A percentile compares a stretch with the other conserved stretches of the same genome.
phyloP scores from a whole-genome alignment of 352 stramenopile genomes.

The Globisporangium nunn region DNA sequence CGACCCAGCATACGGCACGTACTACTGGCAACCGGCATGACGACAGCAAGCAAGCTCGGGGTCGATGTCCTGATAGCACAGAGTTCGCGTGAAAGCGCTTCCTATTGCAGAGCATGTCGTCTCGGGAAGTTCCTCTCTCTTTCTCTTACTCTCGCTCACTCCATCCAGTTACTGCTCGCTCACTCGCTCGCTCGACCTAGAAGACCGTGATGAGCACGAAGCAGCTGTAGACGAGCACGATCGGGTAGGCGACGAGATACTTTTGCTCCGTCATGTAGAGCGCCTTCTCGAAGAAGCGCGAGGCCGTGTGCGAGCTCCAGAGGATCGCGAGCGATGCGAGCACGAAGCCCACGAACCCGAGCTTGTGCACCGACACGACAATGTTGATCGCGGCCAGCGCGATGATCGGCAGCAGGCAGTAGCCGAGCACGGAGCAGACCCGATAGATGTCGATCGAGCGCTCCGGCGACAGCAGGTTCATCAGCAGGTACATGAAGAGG shows the following conservation, averaged over 20 bases:
- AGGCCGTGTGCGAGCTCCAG: conserved; percentile 94
- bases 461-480: conserved; percentile 92
- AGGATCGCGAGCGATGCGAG: conserved; percentile 85
- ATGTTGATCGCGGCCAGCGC: conserved; percentile 91
- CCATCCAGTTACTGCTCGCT: not conserved
- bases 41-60: not conserved
- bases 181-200: conserved; percentile 26
- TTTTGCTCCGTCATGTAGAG: conserved; percentile 94
- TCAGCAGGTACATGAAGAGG: conserved; percentile 92
- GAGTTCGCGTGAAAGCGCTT: not conserved
- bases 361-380: conserved; percentile 82
- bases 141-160: not conserved
- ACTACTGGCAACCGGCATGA: conserved; percentile 24
- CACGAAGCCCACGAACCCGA: conserved; percentile 69
- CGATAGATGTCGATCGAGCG: conserved; percentile 90
- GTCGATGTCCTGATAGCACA: not conserved
- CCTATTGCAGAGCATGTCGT: not conserved
- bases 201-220: conserved; percentile 99
- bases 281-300: conserved; percentile 94
- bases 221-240: conserved; percentile 94
- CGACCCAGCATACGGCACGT: conserved; percentile 31
- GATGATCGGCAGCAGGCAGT: conserved; percentile 96
- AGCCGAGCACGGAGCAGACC: conserved; percentile 95
- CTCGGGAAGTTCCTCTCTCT: not conserved
- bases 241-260: conserved; percentile 97